A percentile compares a stretch with the other conserved stretches of the same genome.
These are phyloP conservation scores for Penicillium arizonense DNA, from an alignment of 495 filamentous ascomycete species.

Conservation along the genomic window DNA sequence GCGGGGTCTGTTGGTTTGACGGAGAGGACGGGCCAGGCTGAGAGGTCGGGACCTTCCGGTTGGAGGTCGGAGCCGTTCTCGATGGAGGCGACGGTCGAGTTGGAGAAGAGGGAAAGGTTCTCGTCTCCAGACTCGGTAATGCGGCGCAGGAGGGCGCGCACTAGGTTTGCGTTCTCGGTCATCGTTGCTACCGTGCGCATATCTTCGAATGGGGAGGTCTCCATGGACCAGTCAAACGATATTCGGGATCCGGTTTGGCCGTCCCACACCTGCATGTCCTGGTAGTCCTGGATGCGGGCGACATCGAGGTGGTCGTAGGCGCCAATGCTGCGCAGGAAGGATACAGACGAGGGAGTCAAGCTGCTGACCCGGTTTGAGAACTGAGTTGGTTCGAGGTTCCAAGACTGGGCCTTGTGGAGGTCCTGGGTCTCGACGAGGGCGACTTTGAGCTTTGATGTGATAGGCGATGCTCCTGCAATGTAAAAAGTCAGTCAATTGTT, in stretches of 20 bases:
- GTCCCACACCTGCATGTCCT: slow-evolving; percentile 97
- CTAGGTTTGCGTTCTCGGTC: slow-evolving; percentile 91
- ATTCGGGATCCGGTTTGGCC: slow-evolving; percentile 84
- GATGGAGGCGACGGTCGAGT: slow-evolving; percentile 73
- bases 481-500: not conserved
- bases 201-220: slow-evolving; percentile 46
- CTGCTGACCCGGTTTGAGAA: slow-evolving; percentile 96
- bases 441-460: slow-evolving; percentile 73
- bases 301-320: slow-evolving; percentile 77
- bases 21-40: slow-evolving; percentile 81
- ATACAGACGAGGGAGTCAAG: slow-evolving; percentile 79
- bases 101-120: slow-evolving; percentile 66
- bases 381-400: slow-evolving; percentile 60
- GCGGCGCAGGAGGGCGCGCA: slow-evolving; percentile 67
- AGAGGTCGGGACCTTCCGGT: slow-evolving; percentile 67
- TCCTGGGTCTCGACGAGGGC: slow-evolving; percentile 91
- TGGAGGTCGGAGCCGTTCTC: slow-evolving; percentile 61
- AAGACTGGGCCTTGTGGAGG: slow-evolving; percentile 61
- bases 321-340: slow-evolving; percentile 71
- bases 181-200: slow-evolving; percentile 81
- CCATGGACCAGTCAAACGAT: slow-evolving; percentile 74
- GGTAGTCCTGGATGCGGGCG: slow-evolving; percentile 77
- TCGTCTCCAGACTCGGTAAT: slow-evolving; percentile 64
- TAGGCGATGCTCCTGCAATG: slow-evolving; percentile 58
- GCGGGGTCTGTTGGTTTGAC: slow-evolving; percentile 44